Evolutionary conservation across 2,329 filamentous ascomycete species (phyloP).

Genomic region (Rhynchosporium graminicola): DNA sequence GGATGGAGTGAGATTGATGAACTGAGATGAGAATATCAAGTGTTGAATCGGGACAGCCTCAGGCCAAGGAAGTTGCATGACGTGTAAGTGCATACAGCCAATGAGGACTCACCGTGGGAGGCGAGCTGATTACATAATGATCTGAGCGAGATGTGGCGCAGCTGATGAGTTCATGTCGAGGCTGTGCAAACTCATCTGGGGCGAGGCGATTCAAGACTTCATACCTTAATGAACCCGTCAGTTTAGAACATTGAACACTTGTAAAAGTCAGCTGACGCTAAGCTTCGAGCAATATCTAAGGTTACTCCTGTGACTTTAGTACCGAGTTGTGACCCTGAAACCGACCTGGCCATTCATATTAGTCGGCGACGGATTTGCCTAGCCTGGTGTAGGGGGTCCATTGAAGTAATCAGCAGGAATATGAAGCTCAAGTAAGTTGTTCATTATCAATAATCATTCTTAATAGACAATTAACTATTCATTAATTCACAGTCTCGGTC

Average conservation of each 20-base stretch:
- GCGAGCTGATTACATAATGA: conserved; percentile 1
- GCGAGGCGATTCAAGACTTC: no score
- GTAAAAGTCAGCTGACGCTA: no score
- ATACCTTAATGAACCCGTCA: no score
- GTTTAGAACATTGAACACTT: no score
- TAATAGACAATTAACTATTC: neutral
- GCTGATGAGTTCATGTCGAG: neutral
- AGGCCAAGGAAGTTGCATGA: conserved; percentile 3
- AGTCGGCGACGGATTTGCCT: no score
- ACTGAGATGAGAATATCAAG: neutral
- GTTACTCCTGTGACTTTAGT: no score
- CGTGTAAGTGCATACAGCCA: conserved; percentile 11
- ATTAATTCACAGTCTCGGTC: neutral
- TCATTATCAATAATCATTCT: conserved; percentile 15
- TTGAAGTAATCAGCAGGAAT: no score
- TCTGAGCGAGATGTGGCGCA: conserved; percentile 7
- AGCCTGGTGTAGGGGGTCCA: no score
- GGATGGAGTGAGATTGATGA: neutral
- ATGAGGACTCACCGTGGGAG: neutral
- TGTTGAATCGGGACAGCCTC: neutral
- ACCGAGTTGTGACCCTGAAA: no score
- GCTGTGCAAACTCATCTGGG: no score
- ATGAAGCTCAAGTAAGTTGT: neutral
- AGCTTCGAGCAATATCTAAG: no score
- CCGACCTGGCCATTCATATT: no score